Base-by-base conservation (phyloP, 2,329 filamentous ascomycete genomes). In the Sordariomycetes sp. region DNA sequence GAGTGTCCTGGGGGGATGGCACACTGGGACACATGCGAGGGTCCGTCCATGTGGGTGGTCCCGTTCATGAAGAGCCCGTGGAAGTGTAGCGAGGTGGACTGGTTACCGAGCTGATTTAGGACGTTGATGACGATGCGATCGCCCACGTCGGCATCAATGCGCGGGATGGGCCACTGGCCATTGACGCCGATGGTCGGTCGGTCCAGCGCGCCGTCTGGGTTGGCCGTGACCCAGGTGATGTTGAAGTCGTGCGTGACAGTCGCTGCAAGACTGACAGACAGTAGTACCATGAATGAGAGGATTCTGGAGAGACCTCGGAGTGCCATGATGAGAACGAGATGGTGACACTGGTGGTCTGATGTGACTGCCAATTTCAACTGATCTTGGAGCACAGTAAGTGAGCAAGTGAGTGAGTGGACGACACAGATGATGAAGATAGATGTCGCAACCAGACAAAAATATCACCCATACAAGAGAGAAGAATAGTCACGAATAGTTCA, bases 131-230 rank as follows among this genome's bases (percentile, higher is more conserved):
- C 49, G 33, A 82, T 43, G 16, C 60, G 66, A 48, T 85, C 80
- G 37, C 79, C 79, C 32, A 77, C 60, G 31, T 68, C 68, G 24
- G 72, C 79, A 33, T 72, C 66, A 37, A 86, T 78, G 18, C 59
- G 55, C 1, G 85, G 84, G 34, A 82, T 69, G 2, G 84, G 85
- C 80, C 83, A 86, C 58, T 79, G 54, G 5, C 73, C 74, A 47
- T 92, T 90, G 59, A 92, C 81, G 30, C 81, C 82, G 49, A 90
- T 84, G 4, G 73, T 72, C n/a, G 75, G 68, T 21, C 83, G 70
- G 25, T 72, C 64, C 39, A 69, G 68, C 7, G 67, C 61, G 16
- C 77, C 79, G 58, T 90, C 84, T 0, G 84, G 85, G 46, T 83
- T 81, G 21, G 79, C 73, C 27, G 59, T 70, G 9, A 85, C 75